phyloP scores from a whole-genome alignment of 495 filamentous ascomycete species.

The Neurospora sp. region DNA sequence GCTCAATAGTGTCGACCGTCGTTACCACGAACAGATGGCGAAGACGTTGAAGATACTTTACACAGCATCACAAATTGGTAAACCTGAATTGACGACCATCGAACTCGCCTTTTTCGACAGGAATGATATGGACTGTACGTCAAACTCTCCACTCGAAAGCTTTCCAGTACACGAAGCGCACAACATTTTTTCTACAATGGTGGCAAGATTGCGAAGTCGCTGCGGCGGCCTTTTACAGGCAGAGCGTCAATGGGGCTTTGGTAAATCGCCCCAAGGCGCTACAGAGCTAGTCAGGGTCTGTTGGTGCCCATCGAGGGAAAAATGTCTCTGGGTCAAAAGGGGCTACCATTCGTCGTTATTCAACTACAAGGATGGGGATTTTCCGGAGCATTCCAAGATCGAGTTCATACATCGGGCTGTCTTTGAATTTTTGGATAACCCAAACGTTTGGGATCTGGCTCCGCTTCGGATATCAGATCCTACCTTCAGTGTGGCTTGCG shows the following conservation, averaged over 20 bases:
- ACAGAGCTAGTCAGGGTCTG: too few relatives aligned
- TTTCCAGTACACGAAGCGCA: not conserved
- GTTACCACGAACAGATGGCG: conserved; percentile 1
- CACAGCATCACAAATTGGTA: too few relatives aligned
- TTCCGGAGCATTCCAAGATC: not conserved
- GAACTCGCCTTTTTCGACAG: not conserved
- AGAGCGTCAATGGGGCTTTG: too few relatives aligned
- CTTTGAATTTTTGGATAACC: not conserved
- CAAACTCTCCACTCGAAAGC: not conserved
- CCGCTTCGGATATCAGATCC: not conserved
- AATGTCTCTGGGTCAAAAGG: not conserved
- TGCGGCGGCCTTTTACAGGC: not conserved
- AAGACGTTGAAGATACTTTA: not conserved
- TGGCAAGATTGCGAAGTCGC: not conserved
- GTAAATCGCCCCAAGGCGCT: too few relatives aligned
- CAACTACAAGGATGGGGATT: not conserved
- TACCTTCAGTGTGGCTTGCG: not conserved
- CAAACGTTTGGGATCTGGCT: not conserved
- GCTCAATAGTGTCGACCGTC: conserved; percentile 4
- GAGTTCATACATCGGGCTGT: not conserved
- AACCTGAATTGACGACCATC: not conserved
- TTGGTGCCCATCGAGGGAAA: not conserved
- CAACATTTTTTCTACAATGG: not conserved
- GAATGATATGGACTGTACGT: not conserved
- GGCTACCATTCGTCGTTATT: not conserved